Conservation (phyloP, 805 yeast genomes). For the Schwanniomyces pseudopolymorphus region DNA sequence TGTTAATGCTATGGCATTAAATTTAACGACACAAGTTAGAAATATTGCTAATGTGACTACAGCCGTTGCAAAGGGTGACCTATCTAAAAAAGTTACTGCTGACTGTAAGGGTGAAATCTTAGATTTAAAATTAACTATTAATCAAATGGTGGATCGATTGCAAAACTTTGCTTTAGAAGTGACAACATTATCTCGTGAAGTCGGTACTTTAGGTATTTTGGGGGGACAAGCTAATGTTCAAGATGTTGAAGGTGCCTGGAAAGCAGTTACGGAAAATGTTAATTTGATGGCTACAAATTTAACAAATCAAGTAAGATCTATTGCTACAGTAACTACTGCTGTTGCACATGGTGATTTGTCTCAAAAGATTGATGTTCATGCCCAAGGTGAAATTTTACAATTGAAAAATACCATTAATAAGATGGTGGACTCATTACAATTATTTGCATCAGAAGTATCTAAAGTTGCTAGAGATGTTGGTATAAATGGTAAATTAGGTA, state of each 20-base stretch:
- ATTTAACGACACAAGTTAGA: slow-evolving; percentile 84
- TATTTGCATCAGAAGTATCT: slow-evolving; percentile 85
- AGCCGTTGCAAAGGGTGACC: slow-evolving; percentile 82
- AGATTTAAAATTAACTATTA: slow-evolving; percentile 46
- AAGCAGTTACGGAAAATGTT: slow-evolving; percentile 48
- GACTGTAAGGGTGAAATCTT: slow-evolving; percentile 68
- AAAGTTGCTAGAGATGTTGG: slow-evolving; percentile 92
- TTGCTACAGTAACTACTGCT: slow-evolving; percentile 88
- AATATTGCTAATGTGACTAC: slow-evolving; percentile 86
- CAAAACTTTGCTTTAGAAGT: slow-evolving; percentile 48
- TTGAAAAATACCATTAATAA: slow-evolving; percentile 83
- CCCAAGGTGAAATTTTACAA: slow-evolving; percentile 87
- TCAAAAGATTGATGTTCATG: slow-evolving; percentile 83
- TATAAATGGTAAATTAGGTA: slow-evolving; percentile 89
- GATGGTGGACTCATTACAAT: slow-evolving; percentile 89
- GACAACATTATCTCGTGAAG: slow-evolving; percentile 47
- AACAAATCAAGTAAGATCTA: slow-evolving; percentile 79
- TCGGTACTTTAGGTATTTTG: slow-evolving; percentile 47
- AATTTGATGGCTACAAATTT: slow-evolving; percentile 49
- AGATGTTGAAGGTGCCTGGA: slow-evolving; percentile 53
- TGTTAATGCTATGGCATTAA: slow-evolving; percentile 87
- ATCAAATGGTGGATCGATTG: slow-evolving; percentile 52
- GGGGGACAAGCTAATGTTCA: slow-evolving; percentile 54
- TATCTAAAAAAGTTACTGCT: slow-evolving; percentile 81
- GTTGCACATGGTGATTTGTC: slow-evolving; percentile 88